Evolutionary conservation across 495 filamentous ascomycete species (phyloP).

Genomic region (Friedmanniomyces endolithicus): DNA sequence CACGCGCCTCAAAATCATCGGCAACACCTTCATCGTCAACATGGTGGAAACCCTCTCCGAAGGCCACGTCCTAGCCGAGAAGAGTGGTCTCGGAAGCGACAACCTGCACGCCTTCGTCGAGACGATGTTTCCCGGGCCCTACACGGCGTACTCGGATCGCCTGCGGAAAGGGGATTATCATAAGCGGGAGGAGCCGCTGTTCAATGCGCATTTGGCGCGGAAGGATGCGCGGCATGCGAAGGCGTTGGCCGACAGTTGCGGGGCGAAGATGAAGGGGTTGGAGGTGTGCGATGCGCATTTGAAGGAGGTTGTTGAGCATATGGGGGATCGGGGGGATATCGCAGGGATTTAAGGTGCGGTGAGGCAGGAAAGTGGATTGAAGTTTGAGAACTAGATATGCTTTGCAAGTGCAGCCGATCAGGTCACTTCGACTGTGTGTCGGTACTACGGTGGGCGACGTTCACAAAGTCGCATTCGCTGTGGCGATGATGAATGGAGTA

Average conservation of each 20-base stretch:
- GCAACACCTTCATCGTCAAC: constrained; percentile 77
- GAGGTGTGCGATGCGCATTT: constrained; percentile 60
- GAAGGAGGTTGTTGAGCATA: constrained; percentile 54
- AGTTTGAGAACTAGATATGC: constrained; percentile 40
- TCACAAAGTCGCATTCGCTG: no score
- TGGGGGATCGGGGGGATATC: constrained; percentile 66
- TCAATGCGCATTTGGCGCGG: constrained; percentile 71
- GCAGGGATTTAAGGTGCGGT: constrained; percentile 73
- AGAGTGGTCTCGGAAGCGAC: constrained; percentile 59
- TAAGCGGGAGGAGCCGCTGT: constrained; percentile 59
- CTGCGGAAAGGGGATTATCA: constrained; percentile 68
- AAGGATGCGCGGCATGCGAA: constrained; percentile 76
- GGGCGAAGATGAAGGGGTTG: constrained; percentile 49
- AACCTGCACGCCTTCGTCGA: constrained; percentile 58
- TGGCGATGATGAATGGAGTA: no score
- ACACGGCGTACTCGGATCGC: constrained; percentile 57
- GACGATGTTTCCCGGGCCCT: constrained; percentile 50
- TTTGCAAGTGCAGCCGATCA: no score
- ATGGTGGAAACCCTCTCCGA: constrained; percentile 72
- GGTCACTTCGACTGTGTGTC: no score
- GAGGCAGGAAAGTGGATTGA: constrained; percentile 54
- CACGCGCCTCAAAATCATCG: constrained; percentile 62
- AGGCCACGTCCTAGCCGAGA: constrained; percentile 65
- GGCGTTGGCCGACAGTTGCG: constrained; percentile 48
- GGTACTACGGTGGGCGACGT: no score